These are phyloP conservation scores for Aspergillus kassunensis DNA, from an alignment of 495 filamentous ascomycete species.

Conservation along the genomic window DNA sequence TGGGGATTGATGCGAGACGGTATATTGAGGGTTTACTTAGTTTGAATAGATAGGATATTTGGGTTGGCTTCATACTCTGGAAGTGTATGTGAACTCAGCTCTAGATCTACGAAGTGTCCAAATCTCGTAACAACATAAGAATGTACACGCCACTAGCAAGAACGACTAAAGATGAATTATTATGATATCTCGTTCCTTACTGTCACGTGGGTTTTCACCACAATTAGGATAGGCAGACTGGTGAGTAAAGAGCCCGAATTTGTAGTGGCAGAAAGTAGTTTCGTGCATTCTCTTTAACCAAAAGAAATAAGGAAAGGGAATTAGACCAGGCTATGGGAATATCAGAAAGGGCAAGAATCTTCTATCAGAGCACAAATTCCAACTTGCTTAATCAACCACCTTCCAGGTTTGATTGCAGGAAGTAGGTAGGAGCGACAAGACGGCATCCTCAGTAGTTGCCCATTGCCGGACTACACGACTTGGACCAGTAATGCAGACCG, in stretches of 20 bases:
- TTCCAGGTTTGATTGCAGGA: conserved; percentile 11
- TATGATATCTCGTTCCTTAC: background rate
- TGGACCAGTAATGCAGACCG: conserved; percentile 12
- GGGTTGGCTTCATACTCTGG: background rate
- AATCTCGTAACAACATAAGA: no score
- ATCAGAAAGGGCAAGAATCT: conserved; percentile 27
- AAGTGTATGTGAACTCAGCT: no score
- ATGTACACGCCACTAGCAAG: no score
- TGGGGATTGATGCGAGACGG: conserved; percentile 79
- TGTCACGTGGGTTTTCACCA: background rate
- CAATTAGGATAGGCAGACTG: background rate
- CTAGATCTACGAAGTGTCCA: no score
- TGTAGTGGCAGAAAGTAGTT: conserved; percentile 16
- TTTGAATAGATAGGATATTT: conserved; percentile 56
- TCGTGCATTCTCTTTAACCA: conserved; percentile 41
- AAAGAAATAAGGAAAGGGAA: conserved; percentile 21
- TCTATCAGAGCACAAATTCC: conserved; percentile 34
- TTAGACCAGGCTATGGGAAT: conserved; percentile 28
- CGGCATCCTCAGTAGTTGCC: conserved; percentile 21
- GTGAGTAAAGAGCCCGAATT: conserved; percentile 7
- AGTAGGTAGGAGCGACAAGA: conserved; percentile 19
- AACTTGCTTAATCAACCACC: conserved; percentile 21
- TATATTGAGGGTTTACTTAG: conserved; percentile 83
- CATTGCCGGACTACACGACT: conserved; percentile 19
- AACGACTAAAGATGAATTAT: background rate